Base-by-base conservation (phyloP, 805 yeast genomes). In the Starmera pachycereana region DNA sequence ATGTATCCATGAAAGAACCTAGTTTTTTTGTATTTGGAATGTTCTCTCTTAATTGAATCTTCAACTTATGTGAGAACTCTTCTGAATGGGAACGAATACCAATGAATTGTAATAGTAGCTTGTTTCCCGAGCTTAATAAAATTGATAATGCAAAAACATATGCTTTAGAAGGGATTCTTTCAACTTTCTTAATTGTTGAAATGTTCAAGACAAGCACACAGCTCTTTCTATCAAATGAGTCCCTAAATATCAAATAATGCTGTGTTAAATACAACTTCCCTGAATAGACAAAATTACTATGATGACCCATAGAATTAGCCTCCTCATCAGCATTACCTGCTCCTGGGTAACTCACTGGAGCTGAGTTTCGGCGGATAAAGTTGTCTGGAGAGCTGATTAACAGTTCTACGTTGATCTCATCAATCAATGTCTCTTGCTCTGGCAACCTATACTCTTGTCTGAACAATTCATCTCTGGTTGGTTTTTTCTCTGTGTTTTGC, bases 31-130 rank as follows among this genome's bases (percentile, higher is more conserved):
- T 80, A 44, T 76, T 71, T 3, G 75, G 66, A 22, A 84, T 63
- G 51, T 85, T 87, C 32, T 71, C 68, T 51, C 71, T 77, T 47
- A 88, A 63, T 31, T 74, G 68, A 7, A 68, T 60, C 53, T 81
- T 83, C 46, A 90, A 63, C 29, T 64, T 66, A 32, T 75, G 78
- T 36, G 95, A 85, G 60, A 92, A 90, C 43, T 70, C 68, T 57
- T 89, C 97, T 40, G 92, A 78, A 32, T 78, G 80, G 13, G 88
- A 76, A 37, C 85, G 71, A 39, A 86, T 63, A 1, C 95, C 96
- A 25, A 86, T 76, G 52, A 89, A 77, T 50, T 84, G 86, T 18
- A 89, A 62, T 3, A 79, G 68, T 2, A 88, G 52, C 39, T 69
- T 69, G 41, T 81, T 56, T 12, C 79, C 83, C 28, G 81, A 77